A percentile compares a stretch with the other conserved stretches of the same genome.
Conservation (phyloP, 352 stramenopile genomes). For the Pythium graminicola region DNA sequence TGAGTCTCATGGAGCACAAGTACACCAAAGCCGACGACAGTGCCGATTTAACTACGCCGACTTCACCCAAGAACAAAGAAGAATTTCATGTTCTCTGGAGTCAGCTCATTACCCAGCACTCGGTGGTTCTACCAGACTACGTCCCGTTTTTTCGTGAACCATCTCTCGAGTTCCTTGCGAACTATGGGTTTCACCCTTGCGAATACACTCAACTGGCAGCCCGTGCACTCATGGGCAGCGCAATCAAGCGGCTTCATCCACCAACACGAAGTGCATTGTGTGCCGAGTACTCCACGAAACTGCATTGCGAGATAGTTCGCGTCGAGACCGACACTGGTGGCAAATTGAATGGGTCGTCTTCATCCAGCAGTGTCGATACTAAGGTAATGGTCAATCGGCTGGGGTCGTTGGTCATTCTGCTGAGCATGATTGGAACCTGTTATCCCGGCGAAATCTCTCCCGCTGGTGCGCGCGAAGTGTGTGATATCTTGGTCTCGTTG, state of each 20-base stretch:
- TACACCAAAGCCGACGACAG: slow-evolving; percentile 31
- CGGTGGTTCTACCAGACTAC: slow-evolving; percentile 69
- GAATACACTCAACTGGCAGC: slow-evolving; percentile 74
- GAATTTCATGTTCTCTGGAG: slow-evolving; percentile 84
- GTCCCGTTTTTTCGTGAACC: slow-evolving; percentile 61
- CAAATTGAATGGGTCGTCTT: slow-evolving; percentile 28
- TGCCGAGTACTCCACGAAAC: slow-evolving; percentile 71
- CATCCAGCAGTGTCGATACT: slow-evolving; percentile 17
- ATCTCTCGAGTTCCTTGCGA: slow-evolving; percentile 62
- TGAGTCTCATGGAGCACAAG: slow-evolving; percentile 80
- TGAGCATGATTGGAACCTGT: slow-evolving; percentile 84
- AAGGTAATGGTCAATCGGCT: slow-evolving; percentile 49
- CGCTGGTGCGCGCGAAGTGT: slow-evolving; percentile 66
- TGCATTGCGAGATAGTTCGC: slow-evolving; percentile 71
- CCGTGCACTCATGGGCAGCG: slow-evolving; percentile 57
- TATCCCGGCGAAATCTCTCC: slow-evolving; percentile 79
- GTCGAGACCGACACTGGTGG: slow-evolving; percentile 57
- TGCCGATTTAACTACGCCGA: slow-evolving; percentile 2
- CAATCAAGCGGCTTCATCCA: slow-evolving; percentile 63
- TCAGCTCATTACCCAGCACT: slow-evolving; percentile 81
- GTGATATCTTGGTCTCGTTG: slow-evolving; percentile 64
- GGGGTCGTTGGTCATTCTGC: slow-evolving; percentile 65
- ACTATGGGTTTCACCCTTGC: slow-evolving; percentile 67
- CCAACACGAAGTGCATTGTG: slow-evolving; percentile 39
- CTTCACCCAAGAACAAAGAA: slow-evolving; percentile 62